Evolutionary conservation across 495 filamentous ascomycete genomes (phyloP), one percentile per base, ranked within the genome.

Genomic region (Letharia columbiana): DNA sequence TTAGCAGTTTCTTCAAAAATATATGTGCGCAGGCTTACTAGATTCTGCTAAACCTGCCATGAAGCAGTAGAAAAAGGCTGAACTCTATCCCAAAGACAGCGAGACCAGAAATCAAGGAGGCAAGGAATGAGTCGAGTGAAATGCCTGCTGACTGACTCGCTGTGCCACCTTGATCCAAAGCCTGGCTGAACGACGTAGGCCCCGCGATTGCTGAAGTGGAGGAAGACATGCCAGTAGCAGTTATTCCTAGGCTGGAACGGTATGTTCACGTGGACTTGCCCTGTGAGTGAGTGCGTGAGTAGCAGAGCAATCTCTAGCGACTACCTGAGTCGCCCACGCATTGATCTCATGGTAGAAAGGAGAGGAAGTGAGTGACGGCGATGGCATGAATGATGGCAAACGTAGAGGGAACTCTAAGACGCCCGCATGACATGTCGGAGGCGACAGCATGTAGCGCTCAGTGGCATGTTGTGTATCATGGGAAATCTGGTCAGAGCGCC

Each of bases 11-110:
- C 28, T 35, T 63, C 12, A 64, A 41, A 28, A 15, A n/a, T 42
- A 35, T 61, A 67, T 1, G 40, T 60, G 60, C 33, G 28, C 15
- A 39, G n/a, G 75, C 88, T 72, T 78, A 94, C 88, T 95, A 97
- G 71, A 97, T 94, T 67, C 92, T 84, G 4, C 84, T 85, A 52
- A 96, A 75, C 70, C 89, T 92, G 64, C 87, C 83, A 69, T 90
- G 87, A 17, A 96, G 77, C 28, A 96, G 71, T 52, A 93, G 69
- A 72, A 97, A 97, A 47, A 91, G 72, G 45, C 88, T 71, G 52
- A 90, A 82, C 75, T 96, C 89, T 17, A 90, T 79, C 37, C 85
- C 89, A 73, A 96, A 97, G 59, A 94, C 80, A 41, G 87, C 74
- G 62, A 90, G 78, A 70, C 87, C 88, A 61, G 85, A 82, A 28